Conservation (phyloP, 208 protist genomes). For the Tritrichomonas musculus region DNA sequence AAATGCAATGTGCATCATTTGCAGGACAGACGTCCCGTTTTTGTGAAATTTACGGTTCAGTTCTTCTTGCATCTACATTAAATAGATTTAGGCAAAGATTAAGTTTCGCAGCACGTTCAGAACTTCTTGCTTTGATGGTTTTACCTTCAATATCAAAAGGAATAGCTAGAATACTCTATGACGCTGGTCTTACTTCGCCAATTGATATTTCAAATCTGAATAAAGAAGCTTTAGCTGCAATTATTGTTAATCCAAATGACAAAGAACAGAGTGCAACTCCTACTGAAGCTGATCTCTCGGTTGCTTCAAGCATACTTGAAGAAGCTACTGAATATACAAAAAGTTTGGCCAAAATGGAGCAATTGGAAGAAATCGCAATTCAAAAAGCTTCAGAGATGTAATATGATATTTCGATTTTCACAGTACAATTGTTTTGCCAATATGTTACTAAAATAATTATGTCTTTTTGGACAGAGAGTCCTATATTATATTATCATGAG, state of each 20-base stretch:
- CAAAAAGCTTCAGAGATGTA: not conserved
- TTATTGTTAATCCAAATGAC: not conserved
- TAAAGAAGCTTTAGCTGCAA: not conserved
- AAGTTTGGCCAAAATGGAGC: not conserved
- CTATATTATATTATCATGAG: too few relatives aligned
- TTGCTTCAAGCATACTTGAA: not conserved
- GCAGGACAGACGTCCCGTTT: not conserved
- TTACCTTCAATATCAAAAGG: not conserved
- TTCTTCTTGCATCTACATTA: not conserved
- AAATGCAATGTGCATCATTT: not conserved
- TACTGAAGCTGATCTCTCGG: not conserved
- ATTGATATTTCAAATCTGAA: not conserved
- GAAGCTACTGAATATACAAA: not conserved
- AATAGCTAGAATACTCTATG: not conserved
- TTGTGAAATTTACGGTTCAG: not conserved
- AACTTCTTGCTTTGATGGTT: not conserved
- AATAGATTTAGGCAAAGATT: constrained; percentile 19
- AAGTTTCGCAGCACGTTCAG: not conserved
- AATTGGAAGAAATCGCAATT: not conserved
- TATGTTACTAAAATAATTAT: too few relatives aligned
- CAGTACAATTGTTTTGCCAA: too few relatives aligned
- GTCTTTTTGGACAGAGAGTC: too few relatives aligned
- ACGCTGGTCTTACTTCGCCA: not conserved
- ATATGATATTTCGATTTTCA: too few relatives aligned
- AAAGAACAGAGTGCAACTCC: not conserved